A percentile compares a stretch with the other conserved stretches of the same genome.
phyloP scores from a whole-genome alignment of 495 filamentous ascomycete genomes.

The Penicillium parvum region DNA sequence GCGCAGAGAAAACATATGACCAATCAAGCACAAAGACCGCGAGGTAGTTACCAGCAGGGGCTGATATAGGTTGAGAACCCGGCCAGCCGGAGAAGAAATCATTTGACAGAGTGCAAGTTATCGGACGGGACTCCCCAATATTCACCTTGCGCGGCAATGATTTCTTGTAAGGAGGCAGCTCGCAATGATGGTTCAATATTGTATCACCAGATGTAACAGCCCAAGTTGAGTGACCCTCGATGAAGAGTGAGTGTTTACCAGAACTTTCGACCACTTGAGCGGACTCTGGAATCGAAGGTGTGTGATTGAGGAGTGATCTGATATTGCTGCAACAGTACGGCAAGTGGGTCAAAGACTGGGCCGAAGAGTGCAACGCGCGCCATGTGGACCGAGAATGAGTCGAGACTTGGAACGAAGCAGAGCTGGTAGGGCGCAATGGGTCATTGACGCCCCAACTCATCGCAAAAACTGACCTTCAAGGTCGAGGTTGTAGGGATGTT shows the following conservation, averaged over 20 bases:
- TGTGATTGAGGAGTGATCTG: neutral
- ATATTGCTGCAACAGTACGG: neutral
- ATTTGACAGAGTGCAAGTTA: neutral
- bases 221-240: neutral
- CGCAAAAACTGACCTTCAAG: too few relatives aligned
- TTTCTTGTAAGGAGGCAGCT: neutral
- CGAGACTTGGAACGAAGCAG: neutral
- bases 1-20: conserved; percentile 4
- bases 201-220: neutral
- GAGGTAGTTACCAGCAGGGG: neutral
- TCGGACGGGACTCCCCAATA: neutral
- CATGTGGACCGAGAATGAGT: too few relatives aligned
- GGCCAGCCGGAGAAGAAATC: neutral
- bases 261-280: neutral
- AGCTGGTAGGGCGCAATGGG: neutral
- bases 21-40: neutral
- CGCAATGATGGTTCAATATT: neutral
- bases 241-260: neutral
- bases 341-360: neutral
- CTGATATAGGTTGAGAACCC: neutral
- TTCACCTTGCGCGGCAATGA: neutral
- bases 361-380: too few relatives aligned
- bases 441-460: too few relatives aligned
- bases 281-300: neutral
- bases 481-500: too few relatives aligned